These are phyloP conservation scores for Dactylellina cionopaga DNA, from an alignment of 2,329 filamentous ascomycete species.

Conservation along the genomic window DNA sequence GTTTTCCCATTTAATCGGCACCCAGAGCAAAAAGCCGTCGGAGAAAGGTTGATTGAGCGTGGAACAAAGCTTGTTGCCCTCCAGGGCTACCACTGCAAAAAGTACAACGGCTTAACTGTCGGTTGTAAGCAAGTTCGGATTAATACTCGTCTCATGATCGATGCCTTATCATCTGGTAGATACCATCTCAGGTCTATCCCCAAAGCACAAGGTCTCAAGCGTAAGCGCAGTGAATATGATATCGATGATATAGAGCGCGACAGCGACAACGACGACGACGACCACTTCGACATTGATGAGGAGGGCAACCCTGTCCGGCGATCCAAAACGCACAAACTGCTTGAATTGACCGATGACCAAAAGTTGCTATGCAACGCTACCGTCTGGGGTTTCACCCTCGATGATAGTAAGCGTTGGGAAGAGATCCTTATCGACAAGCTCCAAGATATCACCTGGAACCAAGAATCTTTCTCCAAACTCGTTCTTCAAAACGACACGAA, in stretches of 20 bases:
- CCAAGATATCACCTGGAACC: conserved; percentile 13
- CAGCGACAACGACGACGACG: too few species aligned
- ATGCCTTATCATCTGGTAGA: conserved; percentile 34
- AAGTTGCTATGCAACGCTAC: conserved; percentile 84
- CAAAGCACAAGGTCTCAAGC: too few species aligned
- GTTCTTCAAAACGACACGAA: conserved; percentile 58
- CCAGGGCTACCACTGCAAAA: conserved; percentile 26
- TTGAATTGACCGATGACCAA: conserved; percentile 73
- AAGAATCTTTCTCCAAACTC: conserved; percentile 55
- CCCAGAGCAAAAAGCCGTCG: background rate
- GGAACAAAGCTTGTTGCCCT: conserved; percentile 16
- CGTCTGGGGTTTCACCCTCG: conserved; percentile 85
- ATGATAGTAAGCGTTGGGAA: conserved; percentile 69
- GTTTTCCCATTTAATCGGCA: conserved; percentile 58
- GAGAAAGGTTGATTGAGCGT: conserved; percentile 24
- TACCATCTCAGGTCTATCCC: background rate
- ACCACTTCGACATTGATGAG: background rate
- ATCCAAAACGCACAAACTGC: conserved; percentile 11
- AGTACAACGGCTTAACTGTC: conserved; percentile 52
- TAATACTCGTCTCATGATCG: conserved; percentile 59
- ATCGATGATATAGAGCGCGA: background rate
- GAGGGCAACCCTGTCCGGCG: background rate
- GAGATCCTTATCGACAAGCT: background rate
- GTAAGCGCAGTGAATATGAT: background rate
- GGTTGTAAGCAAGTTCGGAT: conserved; percentile 23